Percentiles rank a stretch among this genome's conserved stretches.
Conservation (phyloP, 2,329 filamentous ascomycete species). For the Colletotrichum sp. region DNA sequence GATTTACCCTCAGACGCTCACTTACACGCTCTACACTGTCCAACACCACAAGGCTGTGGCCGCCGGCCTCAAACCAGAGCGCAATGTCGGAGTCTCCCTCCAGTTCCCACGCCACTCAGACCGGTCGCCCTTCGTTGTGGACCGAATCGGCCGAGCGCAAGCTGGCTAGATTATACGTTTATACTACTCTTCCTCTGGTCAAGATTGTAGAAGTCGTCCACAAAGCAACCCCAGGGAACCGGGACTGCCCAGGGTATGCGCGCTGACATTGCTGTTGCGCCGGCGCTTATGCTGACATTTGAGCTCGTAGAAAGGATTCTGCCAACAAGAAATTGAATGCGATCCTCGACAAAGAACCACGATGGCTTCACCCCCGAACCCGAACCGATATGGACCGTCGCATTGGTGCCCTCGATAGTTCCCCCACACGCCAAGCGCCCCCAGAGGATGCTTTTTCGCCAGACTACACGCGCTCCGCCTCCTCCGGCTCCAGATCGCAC, state of each 20-base stretch:
- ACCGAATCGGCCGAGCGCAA: slow-evolving; percentile 56
- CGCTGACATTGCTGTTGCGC: background rate
- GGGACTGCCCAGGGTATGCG: slow-evolving; percentile 17
- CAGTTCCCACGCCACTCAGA: slow-evolving; percentile 31
- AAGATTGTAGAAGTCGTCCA: slow-evolving; percentile 56
- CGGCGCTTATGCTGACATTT: slow-evolving; percentile 19
- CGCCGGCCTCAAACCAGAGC: background rate
- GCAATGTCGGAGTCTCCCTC: slow-evolving; percentile 28
- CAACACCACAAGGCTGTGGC: slow-evolving; percentile 15
- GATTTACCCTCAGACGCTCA: background rate
- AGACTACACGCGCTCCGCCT: slow-evolving; percentile 1
- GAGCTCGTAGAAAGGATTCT: slow-evolving; percentile 53
- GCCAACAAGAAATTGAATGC: slow-evolving; percentile 63
- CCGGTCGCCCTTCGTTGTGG: slow-evolving; percentile 63
- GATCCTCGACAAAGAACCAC: slow-evolving; percentile 63
- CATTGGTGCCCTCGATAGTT: slow-evolving; percentile 47
- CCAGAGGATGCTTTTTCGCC: slow-evolving; percentile 6
- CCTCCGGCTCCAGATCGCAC: background rate
- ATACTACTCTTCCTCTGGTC: slow-evolving; percentile 56
- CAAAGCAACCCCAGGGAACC: slow-evolving; percentile 31
- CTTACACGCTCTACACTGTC: slow-evolving; percentile 3
- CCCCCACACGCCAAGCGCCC: slow-evolving; percentile 34
- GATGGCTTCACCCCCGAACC: slow-evolving; percentile 59
- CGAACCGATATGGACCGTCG: slow-evolving; percentile 57
- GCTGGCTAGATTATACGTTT: slow-evolving; percentile 61